Conservation (phyloP, 2,329 filamentous ascomycete species). For the Harringtonia aguacate region DNA sequence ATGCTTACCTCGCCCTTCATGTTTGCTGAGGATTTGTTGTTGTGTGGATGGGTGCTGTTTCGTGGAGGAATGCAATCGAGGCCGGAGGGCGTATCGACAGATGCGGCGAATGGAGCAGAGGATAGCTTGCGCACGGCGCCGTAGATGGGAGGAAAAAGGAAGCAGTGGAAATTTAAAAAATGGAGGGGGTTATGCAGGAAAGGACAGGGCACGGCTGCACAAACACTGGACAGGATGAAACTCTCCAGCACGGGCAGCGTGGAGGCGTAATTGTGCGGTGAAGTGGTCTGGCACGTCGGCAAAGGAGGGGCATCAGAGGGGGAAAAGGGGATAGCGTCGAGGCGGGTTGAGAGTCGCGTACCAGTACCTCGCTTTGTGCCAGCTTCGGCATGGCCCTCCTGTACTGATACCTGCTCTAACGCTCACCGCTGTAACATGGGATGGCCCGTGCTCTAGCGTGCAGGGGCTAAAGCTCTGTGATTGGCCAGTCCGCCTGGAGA, state of each 20-base stretch:
- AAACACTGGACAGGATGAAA: background rate
- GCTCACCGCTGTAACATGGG: slow-evolving; percentile 3
- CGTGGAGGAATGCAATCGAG: background rate
- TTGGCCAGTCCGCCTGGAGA: slow-evolving; percentile 2
- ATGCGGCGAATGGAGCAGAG: background rate
- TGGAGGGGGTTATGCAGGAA: background rate
- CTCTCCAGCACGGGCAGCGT: too few species aligned
- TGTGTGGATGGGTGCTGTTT: slow-evolving; percentile 6
- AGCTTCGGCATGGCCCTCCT: too few species aligned
- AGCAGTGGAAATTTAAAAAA: background rate
- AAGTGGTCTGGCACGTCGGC: background rate
- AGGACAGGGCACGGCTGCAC: background rate
- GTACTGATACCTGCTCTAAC: background rate
- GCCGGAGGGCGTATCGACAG: background rate
- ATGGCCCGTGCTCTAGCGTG: slow-evolving; percentile 10
- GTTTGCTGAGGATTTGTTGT: slow-evolving; percentile 17
- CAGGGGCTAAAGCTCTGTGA: slow-evolving; percentile 5
- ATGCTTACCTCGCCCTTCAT: slow-evolving; percentile 48
- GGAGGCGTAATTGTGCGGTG: slow-evolving; percentile 10
- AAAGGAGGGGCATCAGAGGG: slow-evolving; percentile 7
- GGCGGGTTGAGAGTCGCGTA: too few species aligned
- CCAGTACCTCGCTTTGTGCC: too few species aligned
- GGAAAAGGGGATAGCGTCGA: slow-evolving; percentile 2
- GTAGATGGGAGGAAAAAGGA: background rate
- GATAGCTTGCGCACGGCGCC: slow-evolving; percentile 2